Evolutionary conservation across 345 rosid species (phyloP), one percentile per base, ranked within the genome.

Genomic region (Iberis pinnata): DNA sequence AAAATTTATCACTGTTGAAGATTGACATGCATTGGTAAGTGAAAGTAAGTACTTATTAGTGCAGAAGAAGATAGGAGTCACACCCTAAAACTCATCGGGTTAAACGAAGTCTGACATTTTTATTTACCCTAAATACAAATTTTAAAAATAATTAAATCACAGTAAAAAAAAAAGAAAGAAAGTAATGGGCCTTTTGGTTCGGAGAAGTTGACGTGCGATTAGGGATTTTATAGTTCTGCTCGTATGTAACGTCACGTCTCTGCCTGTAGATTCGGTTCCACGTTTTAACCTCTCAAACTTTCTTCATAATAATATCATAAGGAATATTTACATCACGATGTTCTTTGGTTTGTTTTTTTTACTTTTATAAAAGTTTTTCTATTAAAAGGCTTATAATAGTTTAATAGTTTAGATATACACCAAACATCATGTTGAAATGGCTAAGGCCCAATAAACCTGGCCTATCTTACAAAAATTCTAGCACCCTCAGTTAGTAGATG

Each of bases 21-120:
- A 66, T 36, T 66, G 70, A 58, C 65, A 66, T 66, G 70, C 70
- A 66, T 66, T 66, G 70, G 70, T 66, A 66, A 66, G 43, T 48
- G 43, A 66, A 52, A 52, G 70, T 43, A 29, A 9, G 49, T 56
- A 65, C 64, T 65, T 50, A 65, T 58, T 66, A 65, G 64, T 57
- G 70, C 65, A 66, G 70, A 58, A 45, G 65, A 19, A 44, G 60
- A 58, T 58, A 66, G 65, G 65, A 66, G 70, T 52, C 55, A 16
- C 70, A 66, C 65, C 60, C 70, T 66, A 58, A 58, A 52, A 66
- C 60, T 44, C 70, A 66, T 66, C 10, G 70, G 70, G 53, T 66
- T 65, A 66, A 66, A 26, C 70, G 48, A 58, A 29, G 70, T 44
- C 70, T 66, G 70, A 66, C 70, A 58, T 66, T 58, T 20, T 66